Percentiles rank a stretch among this genome's conserved stretches.
These are phyloP conservation scores for Pyricularia sp. DNA, from an alignment of 2,329 filamentous ascomycete species.

Conservation along the genomic window DNA sequence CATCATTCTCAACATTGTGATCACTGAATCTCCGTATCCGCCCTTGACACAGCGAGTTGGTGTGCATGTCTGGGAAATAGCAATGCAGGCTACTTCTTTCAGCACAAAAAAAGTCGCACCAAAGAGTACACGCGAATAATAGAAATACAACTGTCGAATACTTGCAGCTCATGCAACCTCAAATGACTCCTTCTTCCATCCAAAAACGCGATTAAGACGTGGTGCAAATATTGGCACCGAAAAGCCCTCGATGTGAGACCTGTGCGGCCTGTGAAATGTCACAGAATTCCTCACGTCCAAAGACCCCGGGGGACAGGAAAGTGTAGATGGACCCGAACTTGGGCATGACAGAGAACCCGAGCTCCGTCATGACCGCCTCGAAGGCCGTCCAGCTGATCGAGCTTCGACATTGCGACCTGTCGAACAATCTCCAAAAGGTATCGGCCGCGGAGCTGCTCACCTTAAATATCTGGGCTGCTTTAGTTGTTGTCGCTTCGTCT, in stretches of 20 bases:
- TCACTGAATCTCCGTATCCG: not conserved
- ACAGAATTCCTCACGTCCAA: conserved; percentile 16
- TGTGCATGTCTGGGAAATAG: not conserved
- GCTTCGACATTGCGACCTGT: conserved; percentile 15
- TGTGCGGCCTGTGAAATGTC: conserved; percentile 24
- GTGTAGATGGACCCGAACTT: conserved; percentile 29
- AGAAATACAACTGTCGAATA: too few species aligned
- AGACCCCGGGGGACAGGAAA: conserved; percentile 18
- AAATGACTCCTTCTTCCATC: conserved; percentile 20
- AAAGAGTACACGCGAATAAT: not conserved
- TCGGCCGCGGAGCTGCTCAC: conserved; percentile 24
- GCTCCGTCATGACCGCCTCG: conserved; percentile 24
- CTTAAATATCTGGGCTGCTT: conserved; percentile 13
- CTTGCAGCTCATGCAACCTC: not conserved
- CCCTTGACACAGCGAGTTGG: not conserved
- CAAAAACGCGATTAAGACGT: conserved; percentile 21
- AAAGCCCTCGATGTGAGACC: conserved; percentile 21
- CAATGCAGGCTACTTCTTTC: not conserved
- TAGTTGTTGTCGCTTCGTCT: not conserved
- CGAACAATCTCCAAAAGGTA: conserved; percentile 24
- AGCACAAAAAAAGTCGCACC: not conserved
- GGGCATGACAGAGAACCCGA: conserved; percentile 26
- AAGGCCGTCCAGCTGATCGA: conserved; percentile 24
- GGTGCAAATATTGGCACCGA: conserved; percentile 14
- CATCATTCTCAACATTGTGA: not conserved